A percentile compares a stretch with the other conserved stretches of the same genome.
Conservation (phyloP, 345 rosid genomes). For the Brassica carinata region DNA sequence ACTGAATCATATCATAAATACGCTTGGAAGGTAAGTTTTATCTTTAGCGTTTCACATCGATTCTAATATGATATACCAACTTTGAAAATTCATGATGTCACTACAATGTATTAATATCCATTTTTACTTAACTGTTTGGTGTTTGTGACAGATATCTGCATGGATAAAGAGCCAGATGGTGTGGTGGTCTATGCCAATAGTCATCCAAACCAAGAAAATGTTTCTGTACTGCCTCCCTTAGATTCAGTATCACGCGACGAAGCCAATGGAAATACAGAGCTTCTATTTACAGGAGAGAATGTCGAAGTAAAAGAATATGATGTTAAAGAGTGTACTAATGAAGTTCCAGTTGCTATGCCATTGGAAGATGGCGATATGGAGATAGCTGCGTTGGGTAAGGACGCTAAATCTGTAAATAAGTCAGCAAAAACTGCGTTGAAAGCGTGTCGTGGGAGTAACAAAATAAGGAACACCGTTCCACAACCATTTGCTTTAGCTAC, state of each 20-base stretch:
- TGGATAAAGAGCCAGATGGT: conserved; percentile 80
- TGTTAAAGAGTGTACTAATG: conserved; percentile 81
- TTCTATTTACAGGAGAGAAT: conserved; percentile 53
- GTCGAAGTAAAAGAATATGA: conserved; percentile 66
- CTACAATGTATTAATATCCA: not conserved
- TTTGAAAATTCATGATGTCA: not conserved
- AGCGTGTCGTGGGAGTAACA: conserved; percentile 44
- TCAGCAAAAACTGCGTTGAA: conserved; percentile 52
- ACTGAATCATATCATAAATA: not conserved
- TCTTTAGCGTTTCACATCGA: not conserved
- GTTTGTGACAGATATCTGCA: conserved; percentile 63
- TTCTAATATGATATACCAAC: conserved; percentile 8
- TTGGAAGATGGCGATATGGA: conserved; percentile 38
- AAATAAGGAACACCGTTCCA: conserved; percentile 74
- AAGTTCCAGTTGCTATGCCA: conserved; percentile 47
- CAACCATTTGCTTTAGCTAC: conserved; percentile 88
- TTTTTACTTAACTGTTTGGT: conserved; percentile 42
- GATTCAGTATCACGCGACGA: conserved; percentile 53
- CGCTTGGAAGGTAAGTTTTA: not conserved
- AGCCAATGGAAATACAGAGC: conserved; percentile 49
- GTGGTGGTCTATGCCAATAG: conserved; percentile 53
- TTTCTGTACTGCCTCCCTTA: conserved; percentile 43
- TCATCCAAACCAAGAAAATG: conserved; percentile 46
- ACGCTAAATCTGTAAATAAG: conserved; percentile 40
- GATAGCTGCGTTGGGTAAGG: conserved; percentile 21